Evolutionary conservation across 169 alveolate genomes (phyloP).

Genomic region (Plasmodium vivax): DNA sequence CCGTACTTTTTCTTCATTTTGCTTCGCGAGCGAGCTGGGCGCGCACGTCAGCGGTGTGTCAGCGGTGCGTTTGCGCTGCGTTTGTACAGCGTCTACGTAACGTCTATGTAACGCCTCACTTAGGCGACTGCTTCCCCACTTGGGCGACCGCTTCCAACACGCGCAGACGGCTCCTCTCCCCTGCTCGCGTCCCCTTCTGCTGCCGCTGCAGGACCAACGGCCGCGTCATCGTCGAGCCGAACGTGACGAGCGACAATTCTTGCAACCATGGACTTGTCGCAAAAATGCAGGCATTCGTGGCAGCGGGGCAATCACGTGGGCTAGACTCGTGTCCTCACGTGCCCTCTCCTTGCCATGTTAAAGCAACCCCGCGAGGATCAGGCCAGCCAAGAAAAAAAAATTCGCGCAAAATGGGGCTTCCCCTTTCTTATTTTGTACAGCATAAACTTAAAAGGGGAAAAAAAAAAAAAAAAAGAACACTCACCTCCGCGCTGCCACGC

Average conservation of each 20-base stretch:
- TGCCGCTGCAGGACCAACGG: neutral
- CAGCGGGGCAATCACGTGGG: neutral
- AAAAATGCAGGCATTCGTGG: neutral
- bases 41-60: neutral
- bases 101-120: neutral
- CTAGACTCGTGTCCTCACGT: neutral
- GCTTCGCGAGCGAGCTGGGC: neutral
- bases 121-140: neutral
- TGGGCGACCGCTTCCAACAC: neutral
- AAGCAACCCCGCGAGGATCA: neutral
- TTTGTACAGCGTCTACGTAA: neutral
- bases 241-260: neutral
- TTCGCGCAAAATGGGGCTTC: neutral
- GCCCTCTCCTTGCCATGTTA: neutral
- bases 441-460: neutral
- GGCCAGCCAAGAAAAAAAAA: neutral
- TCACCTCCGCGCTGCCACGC: neutral
- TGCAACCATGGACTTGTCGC: neutral
- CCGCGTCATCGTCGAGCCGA: neutral
- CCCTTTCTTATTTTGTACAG: neutral
- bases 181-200: neutral
- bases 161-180: neutral
- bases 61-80: no score
- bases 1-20: constrained; percentile 50
- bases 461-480: neutral